These are phyloP conservation scores for Ashbya aceris DNA, from an alignment of 1,139 yeast genomes.

Conservation along the genomic window DNA sequence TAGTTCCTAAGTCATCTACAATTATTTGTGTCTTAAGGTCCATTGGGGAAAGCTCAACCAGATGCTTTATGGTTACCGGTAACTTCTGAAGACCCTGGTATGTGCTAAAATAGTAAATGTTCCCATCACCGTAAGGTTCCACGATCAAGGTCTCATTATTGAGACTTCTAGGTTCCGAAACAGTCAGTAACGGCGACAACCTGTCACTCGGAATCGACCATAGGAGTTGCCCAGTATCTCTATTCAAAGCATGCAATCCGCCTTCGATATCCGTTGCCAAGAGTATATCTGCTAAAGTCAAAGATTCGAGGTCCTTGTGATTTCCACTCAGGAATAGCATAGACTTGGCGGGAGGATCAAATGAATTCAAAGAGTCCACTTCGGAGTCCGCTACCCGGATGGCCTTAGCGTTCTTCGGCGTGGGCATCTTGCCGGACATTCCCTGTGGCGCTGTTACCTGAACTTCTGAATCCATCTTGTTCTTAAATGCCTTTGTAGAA, in stretches of 20 bases:
- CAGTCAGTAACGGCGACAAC: conserved; percentile 24
- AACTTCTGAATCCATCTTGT: no score
- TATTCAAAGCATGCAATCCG: conserved; percentile 67
- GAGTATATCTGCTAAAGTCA: conserved; percentile 44
- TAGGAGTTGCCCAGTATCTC: conserved; percentile 63
- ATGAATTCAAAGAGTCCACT: no score
- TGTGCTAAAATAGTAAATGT: conserved; percentile 77
- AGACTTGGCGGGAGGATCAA: conserved; percentile 4
- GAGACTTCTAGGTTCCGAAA: conserved; percentile 15
- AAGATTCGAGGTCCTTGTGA: conserved; percentile 16
- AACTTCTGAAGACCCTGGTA: conserved; percentile 66
- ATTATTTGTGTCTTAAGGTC: conserved; percentile 37
- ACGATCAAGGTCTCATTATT: conserved; percentile 56
- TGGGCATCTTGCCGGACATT: no score
- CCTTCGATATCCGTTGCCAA: conserved; percentile 85
- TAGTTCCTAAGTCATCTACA: conserved; percentile 30
- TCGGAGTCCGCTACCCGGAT: no score
- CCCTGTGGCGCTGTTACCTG: no score
- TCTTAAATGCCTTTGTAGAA: no score
- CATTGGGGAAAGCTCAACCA: conserved; percentile 79
- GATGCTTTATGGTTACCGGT: conserved; percentile 71
- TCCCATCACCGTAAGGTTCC: conserved; percentile 84
- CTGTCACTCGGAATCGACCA: conserved; percentile 59
- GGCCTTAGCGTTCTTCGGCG: no score
- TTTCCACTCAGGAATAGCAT: conserved; percentile 7